phyloP scores from a whole-genome alignment of 2,329 filamentous ascomycete species.

The Pseudomassariella vexata region DNA sequence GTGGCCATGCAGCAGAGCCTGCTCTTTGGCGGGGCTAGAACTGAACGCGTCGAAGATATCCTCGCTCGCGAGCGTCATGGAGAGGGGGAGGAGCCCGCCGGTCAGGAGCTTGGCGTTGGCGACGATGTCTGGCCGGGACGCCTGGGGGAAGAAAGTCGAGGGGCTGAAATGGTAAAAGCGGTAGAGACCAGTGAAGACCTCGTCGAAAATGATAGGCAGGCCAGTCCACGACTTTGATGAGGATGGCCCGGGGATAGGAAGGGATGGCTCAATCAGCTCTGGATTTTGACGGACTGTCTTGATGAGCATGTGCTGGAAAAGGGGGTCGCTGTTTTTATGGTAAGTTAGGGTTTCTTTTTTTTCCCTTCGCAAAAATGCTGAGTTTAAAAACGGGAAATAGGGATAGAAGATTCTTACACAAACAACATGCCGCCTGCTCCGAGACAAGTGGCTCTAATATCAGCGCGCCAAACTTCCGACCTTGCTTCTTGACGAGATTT shows the following conservation, averaged over 20 bases:
- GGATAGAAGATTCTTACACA: too few relatives aligned
- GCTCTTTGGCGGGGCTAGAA: slow-evolving; percentile 66
- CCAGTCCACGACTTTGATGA: slow-evolving; percentile 72
- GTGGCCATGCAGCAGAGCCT: slow-evolving; percentile 77
- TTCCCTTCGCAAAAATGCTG: slow-evolving; percentile 6
- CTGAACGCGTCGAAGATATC: slow-evolving; percentile 67
- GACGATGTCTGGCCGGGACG: slow-evolving; percentile 72
- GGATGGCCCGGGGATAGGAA: too few relatives aligned
- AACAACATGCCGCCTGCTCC: slow-evolving; percentile 82
- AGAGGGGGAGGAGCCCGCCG: slow-evolving; percentile 72
- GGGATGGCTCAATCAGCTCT: too few relatives aligned
- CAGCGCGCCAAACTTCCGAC: slow-evolving; percentile 67
- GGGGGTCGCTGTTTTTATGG: slow-evolving; percentile 54
- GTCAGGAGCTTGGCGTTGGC: slow-evolving; percentile 82
- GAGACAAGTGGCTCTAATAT: slow-evolving; percentile 77
- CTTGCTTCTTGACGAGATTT: slow-evolving; percentile 43
- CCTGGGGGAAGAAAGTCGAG: slow-evolving; percentile 60
- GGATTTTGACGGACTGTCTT: slow-evolving; percentile 58
- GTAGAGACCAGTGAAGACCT: slow-evolving; percentile 83
- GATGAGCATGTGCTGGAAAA: slow-evolving; percentile 71
- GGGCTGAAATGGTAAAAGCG: slow-evolving; percentile 69
- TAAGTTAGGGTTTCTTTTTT: slow-evolving; percentile 16
- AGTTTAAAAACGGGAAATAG: slow-evolving; percentile 13
- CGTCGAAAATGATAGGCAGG: slow-evolving; percentile 75
- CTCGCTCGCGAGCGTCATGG: slow-evolving; percentile 68